A percentile compares a stretch with the other conserved stretches of the same genome.
Evolutionary conservation across 306 rosid genomes (phyloP).

Genomic region (Amphicarpaea edgeworthii): DNA sequence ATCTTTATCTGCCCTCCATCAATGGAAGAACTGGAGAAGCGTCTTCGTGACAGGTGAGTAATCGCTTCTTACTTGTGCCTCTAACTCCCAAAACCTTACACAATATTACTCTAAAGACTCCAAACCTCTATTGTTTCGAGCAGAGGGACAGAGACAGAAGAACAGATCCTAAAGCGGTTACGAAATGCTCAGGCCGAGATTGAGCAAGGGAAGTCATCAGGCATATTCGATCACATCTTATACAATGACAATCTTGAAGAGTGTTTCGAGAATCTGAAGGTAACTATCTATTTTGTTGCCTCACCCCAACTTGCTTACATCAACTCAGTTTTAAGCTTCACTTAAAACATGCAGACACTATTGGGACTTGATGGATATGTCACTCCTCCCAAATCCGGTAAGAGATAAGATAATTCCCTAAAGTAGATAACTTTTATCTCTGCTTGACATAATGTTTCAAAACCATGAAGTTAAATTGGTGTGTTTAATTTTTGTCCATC

Average conservation of each 20-base stretch:
- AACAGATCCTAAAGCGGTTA: constrained; percentile 78
- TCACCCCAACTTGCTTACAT: not conserved
- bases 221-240: constrained; percentile 72
- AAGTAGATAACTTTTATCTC: constrained; percentile 10
- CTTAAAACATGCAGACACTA: constrained; percentile 55
- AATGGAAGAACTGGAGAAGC: constrained; percentile 87
- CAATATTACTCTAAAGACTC: constrained; percentile 2
- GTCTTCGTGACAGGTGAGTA: constrained; percentile 84
- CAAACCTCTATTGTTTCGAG: constrained; percentile 14
- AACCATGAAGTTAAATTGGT: constrained; percentile 25
- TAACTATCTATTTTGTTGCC: constrained; percentile 39
- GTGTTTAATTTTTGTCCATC: constrained; percentile 17
- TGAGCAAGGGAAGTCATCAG: constrained; percentile 73
- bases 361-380: constrained; percentile 68
- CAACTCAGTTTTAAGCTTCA: constrained; percentile 22
- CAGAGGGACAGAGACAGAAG: constrained; percentile 91
- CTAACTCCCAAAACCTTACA: constrained; percentile 1
- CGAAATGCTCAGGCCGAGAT: constrained; percentile 80
- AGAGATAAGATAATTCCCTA: constrained; percentile 18
- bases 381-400: constrained; percentile 62
- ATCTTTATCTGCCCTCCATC: constrained; percentile 84
- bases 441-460: not conserved
- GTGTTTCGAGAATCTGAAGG: constrained; percentile 77
- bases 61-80: constrained; percentile 3
- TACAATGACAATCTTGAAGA: constrained; percentile 76